Evolutionary conservation across 2,329 filamentous ascomycete species (phyloP), one percentile per base, ranked within the genome.

Genomic region (Beauveria sp.): DNA sequence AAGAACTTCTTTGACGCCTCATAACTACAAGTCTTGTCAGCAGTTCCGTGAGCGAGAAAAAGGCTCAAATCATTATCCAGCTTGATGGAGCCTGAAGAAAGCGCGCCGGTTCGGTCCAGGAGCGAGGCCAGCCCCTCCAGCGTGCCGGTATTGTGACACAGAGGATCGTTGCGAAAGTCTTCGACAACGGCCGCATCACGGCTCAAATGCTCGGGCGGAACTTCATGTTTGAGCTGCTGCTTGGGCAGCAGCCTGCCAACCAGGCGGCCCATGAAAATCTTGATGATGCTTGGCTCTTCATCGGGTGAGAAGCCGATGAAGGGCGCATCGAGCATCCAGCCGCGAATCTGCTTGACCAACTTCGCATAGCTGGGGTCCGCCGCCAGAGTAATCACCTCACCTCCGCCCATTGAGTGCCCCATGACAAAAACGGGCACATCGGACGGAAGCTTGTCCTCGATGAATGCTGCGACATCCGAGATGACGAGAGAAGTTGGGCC

Each of bases 381-480:
- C 26, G 81, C 81, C 24, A 88, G 72, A 49, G 84, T 86, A 9
- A 96, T 77, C 6, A 87, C 83, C 74, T 96, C 83, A 26, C 86
- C 90, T 63, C 93, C 93, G 66, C 93, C 93, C 91, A 96, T 96
- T 24, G 88, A 92, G 75, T 96, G 91, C 59, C 93, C 93, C 79
- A 95, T 86, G 22, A 97, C 81, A 75, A 96, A 97, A 18, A 96
- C 71, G 0, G 91, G 91, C 42, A 79, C 76, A 4, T 74, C 69
- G 26, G 73, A 73, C 10, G 80, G 80, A 5, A 87, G 76, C 65
- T 88, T 82, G 38, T 78, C 76, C 63, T 79, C 79, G 66, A 95
- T 79, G 72, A 97, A 91, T 49, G 87, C 86, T 12, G 86, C 89
- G 60, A 96, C 86, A 73, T 97, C 93, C 62, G 83, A 80, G 50